Evolutionary conservation across 164 flowering plant genomes (phyloP).

Genomic region (Vitis cinerea): DNA sequence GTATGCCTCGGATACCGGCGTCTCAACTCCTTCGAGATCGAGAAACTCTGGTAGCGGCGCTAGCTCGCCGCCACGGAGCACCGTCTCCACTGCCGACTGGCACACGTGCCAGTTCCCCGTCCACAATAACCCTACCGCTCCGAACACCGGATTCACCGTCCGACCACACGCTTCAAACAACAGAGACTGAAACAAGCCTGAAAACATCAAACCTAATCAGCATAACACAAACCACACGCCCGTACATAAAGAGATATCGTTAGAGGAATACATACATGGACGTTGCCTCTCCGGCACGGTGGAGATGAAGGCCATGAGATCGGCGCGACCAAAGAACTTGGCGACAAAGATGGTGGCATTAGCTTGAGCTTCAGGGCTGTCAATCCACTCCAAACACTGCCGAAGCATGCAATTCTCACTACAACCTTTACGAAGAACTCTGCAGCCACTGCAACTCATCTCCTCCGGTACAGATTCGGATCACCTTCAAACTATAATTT

Average conservation of each 20-base stretch:
- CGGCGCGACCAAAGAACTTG: slow-evolving; percentile 49
- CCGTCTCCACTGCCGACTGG: slow-evolving; percentile 74
- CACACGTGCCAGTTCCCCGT: slow-evolving; percentile 81
- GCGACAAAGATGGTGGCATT: slow-evolving; percentile 44
- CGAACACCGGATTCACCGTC: slow-evolving; percentile 81
- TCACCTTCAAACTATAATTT: no score
- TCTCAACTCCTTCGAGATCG: no score
- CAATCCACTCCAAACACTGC: slow-evolving; percentile 29
- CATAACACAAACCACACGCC: no score
- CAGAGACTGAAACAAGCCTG: slow-evolving; percentile 62
- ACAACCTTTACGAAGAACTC: slow-evolving; percentile 45
- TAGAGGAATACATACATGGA: slow-evolving; percentile 17
- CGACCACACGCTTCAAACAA: slow-evolving; percentile 79
- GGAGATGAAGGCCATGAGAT: slow-evolving; percentile 41
- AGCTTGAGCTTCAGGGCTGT: slow-evolving; percentile 34
- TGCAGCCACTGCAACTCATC: slow-evolving; percentile 49
- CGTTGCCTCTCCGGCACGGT: slow-evolving; percentile 27
- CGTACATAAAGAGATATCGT: not conserved
- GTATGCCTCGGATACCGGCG: slow-evolving; percentile 12
- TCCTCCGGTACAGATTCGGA: no score
- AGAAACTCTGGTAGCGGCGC: slow-evolving; percentile 32
- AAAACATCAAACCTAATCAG: not conserved
- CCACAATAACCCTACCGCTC: slow-evolving; percentile 84
- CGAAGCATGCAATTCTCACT: slow-evolving; percentile 38
- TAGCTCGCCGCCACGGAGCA: slow-evolving; percentile 61